A percentile compares a stretch with the other conserved stretches of the same genome.
Evolutionary conservation across 148 eudicot genomes (phyloP).

Genomic region (Vaccinium macrocarpon): DNA sequence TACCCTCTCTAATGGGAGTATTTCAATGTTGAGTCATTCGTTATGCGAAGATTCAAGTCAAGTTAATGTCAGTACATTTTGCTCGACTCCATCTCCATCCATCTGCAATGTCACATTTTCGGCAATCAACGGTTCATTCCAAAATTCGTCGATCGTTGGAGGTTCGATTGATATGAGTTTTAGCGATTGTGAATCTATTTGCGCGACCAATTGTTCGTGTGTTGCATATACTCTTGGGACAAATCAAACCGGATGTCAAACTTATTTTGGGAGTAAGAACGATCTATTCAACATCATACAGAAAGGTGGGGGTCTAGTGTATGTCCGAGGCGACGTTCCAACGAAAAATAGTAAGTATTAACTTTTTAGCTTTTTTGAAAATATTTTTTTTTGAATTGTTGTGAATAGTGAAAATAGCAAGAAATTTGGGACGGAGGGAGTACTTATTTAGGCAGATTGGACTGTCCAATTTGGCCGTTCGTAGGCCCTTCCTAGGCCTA

Average conservation of each 20-base stretch:
- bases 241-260: not conserved
- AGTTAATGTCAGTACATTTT: not conserved
- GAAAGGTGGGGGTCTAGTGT: not conserved
- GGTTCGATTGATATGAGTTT: not conserved
- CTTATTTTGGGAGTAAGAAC: not conserved
- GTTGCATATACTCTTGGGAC: not conserved
- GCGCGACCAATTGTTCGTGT: not conserved
- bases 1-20: not conserved
- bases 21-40: conserved; percentile 5
- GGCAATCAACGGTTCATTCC: not conserved
- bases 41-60: not conserved
- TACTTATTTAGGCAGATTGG: no score
- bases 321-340: not conserved
- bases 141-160: not conserved
- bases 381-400: no score
- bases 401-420: no score
- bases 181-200: not conserved
- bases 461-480: no score
- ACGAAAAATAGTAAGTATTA: not conserved
- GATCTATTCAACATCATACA: not conserved
- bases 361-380: no score
- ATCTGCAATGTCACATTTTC: not conserved
- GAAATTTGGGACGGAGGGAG: no score
- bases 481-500: no score
- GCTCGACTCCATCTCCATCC: not conserved